A percentile compares a stretch with the other conserved stretches of the same genome.
Evolutionary conservation across 495 filamentous ascomycete species (phyloP).

Genomic region (Aeminium ludgeri): DNA sequence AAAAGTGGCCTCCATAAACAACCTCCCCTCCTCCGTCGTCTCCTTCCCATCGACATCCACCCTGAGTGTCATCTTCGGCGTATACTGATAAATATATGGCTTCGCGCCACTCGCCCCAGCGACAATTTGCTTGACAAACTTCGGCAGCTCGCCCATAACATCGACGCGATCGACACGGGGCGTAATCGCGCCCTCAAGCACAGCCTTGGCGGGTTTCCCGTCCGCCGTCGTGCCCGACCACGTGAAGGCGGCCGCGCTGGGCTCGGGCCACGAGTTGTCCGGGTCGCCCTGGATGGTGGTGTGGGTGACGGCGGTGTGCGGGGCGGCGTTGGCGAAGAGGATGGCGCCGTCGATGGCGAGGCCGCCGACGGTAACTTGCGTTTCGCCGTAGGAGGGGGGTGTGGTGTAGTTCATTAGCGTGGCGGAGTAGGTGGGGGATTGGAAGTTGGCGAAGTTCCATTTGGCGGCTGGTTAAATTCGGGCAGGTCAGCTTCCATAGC

Average conservation of each 20-base stretch:
- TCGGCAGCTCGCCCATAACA: conserved; percentile 89
- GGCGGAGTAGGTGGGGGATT: conserved; percentile 69
- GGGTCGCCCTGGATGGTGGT: conserved; percentile 48
- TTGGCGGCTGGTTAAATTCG: conserved; percentile 45
- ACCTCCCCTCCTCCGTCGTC: conserved; percentile 51
- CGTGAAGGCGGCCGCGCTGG: conserved; percentile 50
- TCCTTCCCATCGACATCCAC: conserved; percentile 68
- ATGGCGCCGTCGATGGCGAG: conserved; percentile 68
- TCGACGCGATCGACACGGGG: conserved; percentile 68
- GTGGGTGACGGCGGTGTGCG: conserved; percentile 40
- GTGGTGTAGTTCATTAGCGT: conserved; percentile 94
- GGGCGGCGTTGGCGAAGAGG: conserved; percentile 48
- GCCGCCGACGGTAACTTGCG: conserved; percentile 68
- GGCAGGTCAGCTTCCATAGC: no score
- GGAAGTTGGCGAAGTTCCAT: conserved; percentile 91
- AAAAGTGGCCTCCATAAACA: conserved; percentile 83
- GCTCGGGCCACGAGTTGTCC: conserved; percentile 80
- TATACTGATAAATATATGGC: conserved; percentile 93
- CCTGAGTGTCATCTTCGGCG: conserved; percentile 54
- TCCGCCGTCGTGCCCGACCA: conserved; percentile 72
- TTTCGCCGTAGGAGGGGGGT: conserved; percentile 83
- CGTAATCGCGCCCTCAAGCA: conserved; percentile 52
- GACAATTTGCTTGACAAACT: conserved; percentile 86
- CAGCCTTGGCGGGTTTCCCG: conserved; percentile 49
- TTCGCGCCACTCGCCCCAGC: conserved; percentile 73